These are phyloP conservation scores for Linderina pennispora DNA, from an alignment of 192 early-diverging fungal species.

Conservation along the genomic window DNA sequence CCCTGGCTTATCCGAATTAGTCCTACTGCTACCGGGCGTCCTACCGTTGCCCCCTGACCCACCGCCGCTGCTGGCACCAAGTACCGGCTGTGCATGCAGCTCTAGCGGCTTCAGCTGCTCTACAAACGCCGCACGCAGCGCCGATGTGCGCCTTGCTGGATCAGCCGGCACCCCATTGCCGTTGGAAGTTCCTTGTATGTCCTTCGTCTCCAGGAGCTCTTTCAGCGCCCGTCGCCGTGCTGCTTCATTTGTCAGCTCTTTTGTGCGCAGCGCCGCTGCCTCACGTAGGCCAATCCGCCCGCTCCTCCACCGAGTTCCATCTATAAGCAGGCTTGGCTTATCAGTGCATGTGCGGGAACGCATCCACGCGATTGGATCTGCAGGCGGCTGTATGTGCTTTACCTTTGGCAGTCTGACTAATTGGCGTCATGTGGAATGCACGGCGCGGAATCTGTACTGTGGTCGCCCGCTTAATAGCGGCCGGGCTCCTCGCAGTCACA, in stretches of 20 bases:
- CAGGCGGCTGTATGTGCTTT: no score
- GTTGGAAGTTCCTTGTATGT: background rate
- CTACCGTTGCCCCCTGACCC: no score
- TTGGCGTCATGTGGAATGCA: background rate
- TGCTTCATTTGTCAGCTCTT: background rate
- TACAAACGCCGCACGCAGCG: constrained; percentile 17
- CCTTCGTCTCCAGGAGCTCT: background rate
- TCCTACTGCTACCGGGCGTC: no score
- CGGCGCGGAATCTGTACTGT: background rate
- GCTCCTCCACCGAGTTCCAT: background rate
- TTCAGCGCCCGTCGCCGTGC: background rate
- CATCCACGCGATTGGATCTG: background rate
- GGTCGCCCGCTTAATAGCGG: no score
- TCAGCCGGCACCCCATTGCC: background rate
- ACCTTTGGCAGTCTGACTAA: background rate
- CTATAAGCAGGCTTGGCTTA: no score
- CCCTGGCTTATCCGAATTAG: background rate
- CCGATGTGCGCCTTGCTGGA: background rate
- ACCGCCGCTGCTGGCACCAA: constrained; percentile 1
- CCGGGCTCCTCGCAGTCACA: no score
- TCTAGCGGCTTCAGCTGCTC: constrained; percentile 26
- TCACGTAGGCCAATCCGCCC: background rate
- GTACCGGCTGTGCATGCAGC: background rate
- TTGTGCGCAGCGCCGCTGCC: background rate
- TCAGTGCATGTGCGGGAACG: no score